Percentiles rank a stretch among this genome's conserved stretches.
Evolutionary conservation across 2,329 filamentous ascomycete genomes (phyloP).

Genomic region (Macrophomina tecta): DNA sequence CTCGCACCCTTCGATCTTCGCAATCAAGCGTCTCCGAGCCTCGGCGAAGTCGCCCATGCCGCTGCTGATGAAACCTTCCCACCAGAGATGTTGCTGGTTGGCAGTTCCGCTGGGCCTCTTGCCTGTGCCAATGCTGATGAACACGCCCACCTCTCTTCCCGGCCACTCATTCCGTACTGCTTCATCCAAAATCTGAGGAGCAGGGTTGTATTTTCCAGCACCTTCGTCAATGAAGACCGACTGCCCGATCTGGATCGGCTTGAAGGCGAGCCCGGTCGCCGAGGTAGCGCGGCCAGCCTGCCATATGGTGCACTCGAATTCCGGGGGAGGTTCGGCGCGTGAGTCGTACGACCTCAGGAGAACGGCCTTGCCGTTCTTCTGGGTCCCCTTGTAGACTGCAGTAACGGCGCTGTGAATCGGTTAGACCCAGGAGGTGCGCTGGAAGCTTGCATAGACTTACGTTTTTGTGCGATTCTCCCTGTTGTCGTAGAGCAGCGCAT

Average conservation of each 20-base stretch:
- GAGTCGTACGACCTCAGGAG: slow-evolving; percentile 95
- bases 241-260: slow-evolving; percentile 92
- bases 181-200: slow-evolving; percentile 85
- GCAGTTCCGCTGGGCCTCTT: slow-evolving; percentile 78
- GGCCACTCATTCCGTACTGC: slow-evolving; percentile 94
- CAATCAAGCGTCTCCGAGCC: slow-evolving; percentile 79
- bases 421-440: slow-evolving; percentile 31
- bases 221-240: slow-evolving; percentile 95
- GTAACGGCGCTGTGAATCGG: slow-evolving; percentile 73
- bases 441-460: slow-evolving; percentile 60
- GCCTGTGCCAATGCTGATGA: slow-evolving; percentile 93
- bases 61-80: slow-evolving; percentile 79
- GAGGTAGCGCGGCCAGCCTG: slow-evolving; percentile 94
- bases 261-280: slow-evolving; percentile 91
- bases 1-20: slow-evolving; percentile 96
- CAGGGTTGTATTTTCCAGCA: slow-evolving; percentile 87
- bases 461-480: slow-evolving; percentile 88
- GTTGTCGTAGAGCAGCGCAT: slow-evolving; percentile 86
- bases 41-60: slow-evolving; percentile 87
- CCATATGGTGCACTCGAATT: slow-evolving; percentile 96
- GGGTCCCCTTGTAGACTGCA: slow-evolving; percentile 85
- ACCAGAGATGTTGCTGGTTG: slow-evolving; percentile 77
- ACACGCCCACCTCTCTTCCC: slow-evolving; percentile 87
- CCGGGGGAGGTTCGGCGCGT: slow-evolving; percentile 84
- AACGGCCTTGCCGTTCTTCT: slow-evolving; percentile 69